Conservation (phyloP, 805 yeast species). For the Komagataella pastoris region DNA sequence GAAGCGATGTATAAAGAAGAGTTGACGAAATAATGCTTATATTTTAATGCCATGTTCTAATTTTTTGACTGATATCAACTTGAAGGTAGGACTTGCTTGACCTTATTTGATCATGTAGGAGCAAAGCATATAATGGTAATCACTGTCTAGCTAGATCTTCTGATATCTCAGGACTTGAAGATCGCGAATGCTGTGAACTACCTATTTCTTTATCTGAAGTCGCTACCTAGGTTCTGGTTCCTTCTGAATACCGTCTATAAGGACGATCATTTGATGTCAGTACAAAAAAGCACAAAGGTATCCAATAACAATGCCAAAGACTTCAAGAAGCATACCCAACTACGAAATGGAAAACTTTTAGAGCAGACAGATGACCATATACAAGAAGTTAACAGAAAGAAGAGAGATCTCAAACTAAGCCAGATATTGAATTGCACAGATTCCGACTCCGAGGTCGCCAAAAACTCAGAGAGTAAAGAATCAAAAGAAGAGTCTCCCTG, state of each 20-base stretch:
- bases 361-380: slow-evolving; percentile 30
- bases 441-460: slow-evolving; percentile 5
- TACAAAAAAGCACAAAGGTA: background rate
- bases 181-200: background rate
- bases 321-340: background rate
- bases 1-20: too few species aligned
- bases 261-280: background rate
- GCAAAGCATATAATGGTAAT: too few species aligned
- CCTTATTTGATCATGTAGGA: too few species aligned
- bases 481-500: background rate
- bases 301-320: background rate
- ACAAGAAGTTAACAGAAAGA: slow-evolving; percentile 24
- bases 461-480: slow-evolving; percentile 1
- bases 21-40: too few species aligned
- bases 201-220: background rate
- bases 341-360: slow-evolving; percentile 7
- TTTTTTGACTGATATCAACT: too few species aligned
- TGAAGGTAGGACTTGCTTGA: too few species aligned
- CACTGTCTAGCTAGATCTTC: too few species aligned
- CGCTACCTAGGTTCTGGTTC: background rate
- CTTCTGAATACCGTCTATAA: background rate
- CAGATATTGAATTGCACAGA: slow-evolving; percentile 6
- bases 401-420: slow-evolving; percentile 14
- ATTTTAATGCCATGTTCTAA: too few species aligned
- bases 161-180: background rate